Evolutionary conservation across 1,284 basidiomycete species (phyloP), one percentile per base, ranked within the genome.

Genomic region (Laetiporus sulphureus): DNA sequence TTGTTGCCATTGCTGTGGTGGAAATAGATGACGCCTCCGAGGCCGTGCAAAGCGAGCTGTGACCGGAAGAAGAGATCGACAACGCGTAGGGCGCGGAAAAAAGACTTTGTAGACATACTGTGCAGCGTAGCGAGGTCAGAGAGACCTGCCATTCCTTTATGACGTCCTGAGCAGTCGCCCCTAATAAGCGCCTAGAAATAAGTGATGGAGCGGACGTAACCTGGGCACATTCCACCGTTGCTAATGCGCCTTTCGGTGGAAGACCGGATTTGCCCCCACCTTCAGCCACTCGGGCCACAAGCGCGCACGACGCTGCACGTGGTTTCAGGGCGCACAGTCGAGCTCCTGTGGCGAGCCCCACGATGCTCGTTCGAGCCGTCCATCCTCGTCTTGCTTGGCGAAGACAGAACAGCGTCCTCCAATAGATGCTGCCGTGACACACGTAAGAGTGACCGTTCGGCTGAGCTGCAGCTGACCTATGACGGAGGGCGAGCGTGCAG

Each of bases 11-110:
- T n/a, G n/a, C n/a, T n/a, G n/a, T n/a, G n/a, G n/a, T n/a, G n/a
- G n/a, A n/a, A n/a, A n/a, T n/a, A n/a, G n/a, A n/a, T n/a, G n/a
- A n/a, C n/a, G n/a, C n/a, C n/a, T n/a, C 11, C 21, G 8, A 42
- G 40, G 19, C 27, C 34, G 10, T 6, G 19, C 16, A 29, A 18
- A 23, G 32, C 25, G 31, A 22, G 23, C 31, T 39, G 42, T 10
- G 37, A 15, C 7, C 22, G 31, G 31, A n/a, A 13, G 15, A 32
- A 23, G 15, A 43, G 36, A 13, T 43, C 36, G 31, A 43, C 22
- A 21, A 43, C 30, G 22, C 23, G 29, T 23, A 42, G 41, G 16
- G 36, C 36, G 7, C 23, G 40, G 40, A 42, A 21, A 22, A 22
- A 7, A 23, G 33, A 19, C 15, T n/a, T 36, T 16, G 10, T 20